Base-by-base conservation (phyloP, 106 monocot species). In the Allium sativum region DNA sequence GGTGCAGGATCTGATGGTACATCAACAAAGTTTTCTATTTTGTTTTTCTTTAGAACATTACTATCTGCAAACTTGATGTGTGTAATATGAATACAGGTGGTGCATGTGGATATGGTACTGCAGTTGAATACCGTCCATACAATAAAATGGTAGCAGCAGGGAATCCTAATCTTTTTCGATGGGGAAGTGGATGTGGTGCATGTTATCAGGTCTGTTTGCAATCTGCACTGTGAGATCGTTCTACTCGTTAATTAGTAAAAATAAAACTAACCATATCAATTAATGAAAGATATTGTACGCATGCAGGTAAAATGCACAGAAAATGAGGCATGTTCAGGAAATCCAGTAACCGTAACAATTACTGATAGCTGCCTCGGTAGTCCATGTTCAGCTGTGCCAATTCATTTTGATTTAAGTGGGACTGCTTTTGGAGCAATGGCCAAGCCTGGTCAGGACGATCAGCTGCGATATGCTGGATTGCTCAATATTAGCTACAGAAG, bases 281-380 rank as follows among this genome's bases (percentile, higher is more conserved):
- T n/a, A n/a, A n/a, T n/a, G n/a, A n/a, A n/a, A n/a, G n/a, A 31
- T 31, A 1, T 5, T 31, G 5, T 31, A 31, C 5, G 5, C 17
- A 18, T 22, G n/a, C 44, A 61, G 44, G 44, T 61, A 13, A 42
- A 21, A 44, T 46, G 42, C 10, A 78, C 74, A 14, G 44, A 12
- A 10, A 80, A 88, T 48, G 16, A 55, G 16, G 61, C 75, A 0
- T 93, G 93, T 52, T 93, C 93, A 8, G 82, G 79, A 16, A 57
- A 77, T 0, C 73, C 88, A 3, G 88, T 85, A 53, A 85, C 72
- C 4, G 84, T 93, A 12, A 80, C 76, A 20, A 82, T 93, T 63
- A 88, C 93, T 7, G 93, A 93, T 52, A 65, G 68, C 59, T 93
- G 93, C 75, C 82, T 78, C 7, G 84, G 79, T 8, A 89, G 93